Evolutionary conservation across 352 stramenopile genomes (phyloP), one percentile per base, ranked within the genome.

Genomic region (Phytophthora sansomeana): DNA sequence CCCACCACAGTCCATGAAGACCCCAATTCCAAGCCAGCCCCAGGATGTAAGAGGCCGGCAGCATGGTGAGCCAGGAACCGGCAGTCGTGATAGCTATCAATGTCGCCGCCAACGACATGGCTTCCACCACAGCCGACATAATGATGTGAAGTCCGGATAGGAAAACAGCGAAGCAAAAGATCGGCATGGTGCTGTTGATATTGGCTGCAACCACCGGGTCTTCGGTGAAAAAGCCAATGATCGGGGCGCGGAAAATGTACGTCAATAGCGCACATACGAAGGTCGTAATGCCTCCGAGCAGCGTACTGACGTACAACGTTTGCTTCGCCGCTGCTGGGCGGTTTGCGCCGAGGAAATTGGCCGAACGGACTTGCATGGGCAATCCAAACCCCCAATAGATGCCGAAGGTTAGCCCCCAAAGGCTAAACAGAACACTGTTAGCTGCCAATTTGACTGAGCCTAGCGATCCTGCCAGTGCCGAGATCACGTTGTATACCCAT

Each of bases 311-410:
- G 10, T 68, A 73, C 6, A 92, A 72, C 17, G 81, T 91, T 35
- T 83, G 81, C 51, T 90, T 74, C 1, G 85, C 85, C 0, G 75
- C 69, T 36, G 78, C 73, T 0, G 85, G 85, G 4, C 82, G 80
- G 50, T 92, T 89, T 28, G 83, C 85, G 6, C 86, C 86, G 13
- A 95, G 62, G 35, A 91, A 93, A 59, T 95, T 95, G 38, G 86
- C 86, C 0, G 74, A 75, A 16, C 85, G 82, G 39, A 95, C 86
- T 63, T 95, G 86, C 38, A 86, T 92, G 14, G 86, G 83, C 21
- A 92, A 72, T 8, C 82, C 86, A 71, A 95, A 92, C 54, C 86
- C 86, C 86, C 86, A 95, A 63, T 91, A 95, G 50, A 95, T 74
- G 24, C 78, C 87, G 41, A 91, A 95, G 47, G 92, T 81, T 28